phyloP scores from a whole-genome alignment of 257 asterid species.

The Plantago major region DNA sequence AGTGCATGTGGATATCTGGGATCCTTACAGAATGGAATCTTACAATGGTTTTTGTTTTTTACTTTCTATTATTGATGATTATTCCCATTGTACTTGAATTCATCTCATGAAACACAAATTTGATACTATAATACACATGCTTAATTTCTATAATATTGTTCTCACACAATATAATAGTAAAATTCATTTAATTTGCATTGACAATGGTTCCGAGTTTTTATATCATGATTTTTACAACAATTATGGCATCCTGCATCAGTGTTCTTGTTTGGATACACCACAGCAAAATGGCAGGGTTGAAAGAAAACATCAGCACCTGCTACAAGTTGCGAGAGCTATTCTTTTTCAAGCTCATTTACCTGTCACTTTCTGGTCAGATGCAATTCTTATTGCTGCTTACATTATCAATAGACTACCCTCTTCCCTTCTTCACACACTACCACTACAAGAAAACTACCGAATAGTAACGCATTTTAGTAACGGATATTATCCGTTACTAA shows the following conservation, averaged over 20 bases:
- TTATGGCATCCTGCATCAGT: neutral
- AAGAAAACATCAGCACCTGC: neutral
- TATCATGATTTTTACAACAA: neutral
- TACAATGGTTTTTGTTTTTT: too few species aligned
- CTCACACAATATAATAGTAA: neutral
- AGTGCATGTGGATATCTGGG: too few species aligned
- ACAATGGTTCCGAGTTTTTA: neutral
- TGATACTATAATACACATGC: neutral
- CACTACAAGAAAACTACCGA: too few species aligned
- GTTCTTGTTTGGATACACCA: too few species aligned
- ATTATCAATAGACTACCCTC: neutral
- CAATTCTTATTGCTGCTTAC: neutral
- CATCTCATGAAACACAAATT: neutral
- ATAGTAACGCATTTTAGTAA: too few species aligned
- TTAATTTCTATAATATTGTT: neutral
- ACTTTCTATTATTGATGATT: neutral
- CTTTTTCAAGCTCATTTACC: slow-evolving; percentile 3
- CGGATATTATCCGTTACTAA: too few species aligned
- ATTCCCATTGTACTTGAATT: neutral
- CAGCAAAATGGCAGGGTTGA: slow-evolving; percentile 8
- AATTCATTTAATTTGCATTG: neutral
- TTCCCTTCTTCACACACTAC: neutral
- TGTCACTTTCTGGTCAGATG: neutral
- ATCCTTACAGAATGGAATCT: too few species aligned
- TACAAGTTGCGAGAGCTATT: too few species aligned